Evolutionary conservation across 1,139 yeast species (phyloP).

Genomic region (Suhomyces guaymorum): DNA sequence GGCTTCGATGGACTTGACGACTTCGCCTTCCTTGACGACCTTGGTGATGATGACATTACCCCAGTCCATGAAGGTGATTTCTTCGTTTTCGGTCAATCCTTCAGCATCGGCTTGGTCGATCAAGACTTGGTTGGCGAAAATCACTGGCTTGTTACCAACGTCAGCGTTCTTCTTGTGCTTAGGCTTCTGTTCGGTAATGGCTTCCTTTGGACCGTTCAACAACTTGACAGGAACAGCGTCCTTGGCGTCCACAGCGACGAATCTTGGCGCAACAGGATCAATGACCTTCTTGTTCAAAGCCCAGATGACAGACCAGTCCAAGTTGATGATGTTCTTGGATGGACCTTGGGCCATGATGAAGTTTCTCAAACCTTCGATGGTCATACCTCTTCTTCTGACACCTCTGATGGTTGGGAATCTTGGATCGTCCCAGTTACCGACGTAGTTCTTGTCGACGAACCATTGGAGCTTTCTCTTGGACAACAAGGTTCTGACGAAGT

Average conservation of each 20-base stretch:
- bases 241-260: conserved; percentile 68
- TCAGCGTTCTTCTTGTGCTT: conserved; percentile 95
- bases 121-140: conserved; percentile 62
- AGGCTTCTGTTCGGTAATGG: conserved; percentile 71
- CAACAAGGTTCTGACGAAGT: conserved; percentile 89
- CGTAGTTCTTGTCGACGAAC: conserved; percentile 90
- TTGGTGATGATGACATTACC: conserved; percentile 86
- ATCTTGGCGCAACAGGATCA: conserved; percentile 96
- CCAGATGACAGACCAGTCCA: conserved; percentile 98
- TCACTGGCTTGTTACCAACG: conserved; percentile 81
- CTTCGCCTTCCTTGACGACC: conserved; percentile 56
- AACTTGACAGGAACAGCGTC: conserved; percentile 68
- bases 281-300: conserved; percentile 93
- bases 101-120: conserved; percentile 91
- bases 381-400: conserved; percentile 99
- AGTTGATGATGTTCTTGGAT: conserved; percentile 89
- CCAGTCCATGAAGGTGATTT: conserved; percentile 98
- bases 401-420: conserved; percentile 99
- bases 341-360: conserved; percentile 96
- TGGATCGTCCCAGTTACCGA: conserved; percentile 96
- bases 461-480: conserved; percentile 97
- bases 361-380: conserved; percentile 92
- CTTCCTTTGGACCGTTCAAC: conserved; percentile 67
- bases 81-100: conserved; percentile 71
- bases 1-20: conserved; percentile 68